Conservation (phyloP, 2,329 filamentous ascomycete genomes). For the Parastagonospora nodorum region DNA sequence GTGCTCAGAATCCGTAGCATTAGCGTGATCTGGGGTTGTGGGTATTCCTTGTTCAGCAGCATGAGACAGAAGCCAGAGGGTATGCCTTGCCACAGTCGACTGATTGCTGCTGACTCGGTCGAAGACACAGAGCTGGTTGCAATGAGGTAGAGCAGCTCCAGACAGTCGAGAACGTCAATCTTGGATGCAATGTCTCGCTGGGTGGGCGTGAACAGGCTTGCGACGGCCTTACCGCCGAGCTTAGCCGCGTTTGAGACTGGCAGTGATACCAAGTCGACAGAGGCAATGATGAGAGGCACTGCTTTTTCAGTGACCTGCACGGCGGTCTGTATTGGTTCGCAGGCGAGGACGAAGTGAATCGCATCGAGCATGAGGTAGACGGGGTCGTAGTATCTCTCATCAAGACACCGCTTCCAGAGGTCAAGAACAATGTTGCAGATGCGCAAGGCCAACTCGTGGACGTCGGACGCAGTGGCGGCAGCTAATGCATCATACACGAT, state of each 20-base stretch:
- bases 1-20: conserved; percentile 71
- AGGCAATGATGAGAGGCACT: conserved; percentile 51
- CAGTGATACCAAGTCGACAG: conserved; percentile 61
- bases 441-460: conserved; percentile 63
- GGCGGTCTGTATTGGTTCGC: conserved; percentile 64
- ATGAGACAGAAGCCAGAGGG: conserved; percentile 69
- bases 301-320: conserved; percentile 64
- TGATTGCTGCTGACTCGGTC: conserved; percentile 46
- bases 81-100: conserved; percentile 69
- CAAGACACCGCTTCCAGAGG: conserved; percentile 70
- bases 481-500: conserved; percentile 72
- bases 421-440: conserved; percentile 68
- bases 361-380: conserved; percentile 69
- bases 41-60: conserved; percentile 70
- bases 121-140: conserved; percentile 62
- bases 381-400: conserved; percentile 66
- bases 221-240: conserved; percentile 30
- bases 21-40: conserved; percentile 64
- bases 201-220: conserved; percentile 43
- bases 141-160: conserved; percentile 69
- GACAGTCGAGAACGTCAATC: conserved; percentile 66
- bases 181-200: conserved; percentile 57
- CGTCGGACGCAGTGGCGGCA: conserved; percentile 53
- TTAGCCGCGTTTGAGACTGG: conserved; percentile 49
- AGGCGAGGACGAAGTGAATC: conserved; percentile 66